Evolutionary conservation across 1,284 basidiomycete genomes (phyloP).

Genomic region (Sphaerobolus stellatus): DNA sequence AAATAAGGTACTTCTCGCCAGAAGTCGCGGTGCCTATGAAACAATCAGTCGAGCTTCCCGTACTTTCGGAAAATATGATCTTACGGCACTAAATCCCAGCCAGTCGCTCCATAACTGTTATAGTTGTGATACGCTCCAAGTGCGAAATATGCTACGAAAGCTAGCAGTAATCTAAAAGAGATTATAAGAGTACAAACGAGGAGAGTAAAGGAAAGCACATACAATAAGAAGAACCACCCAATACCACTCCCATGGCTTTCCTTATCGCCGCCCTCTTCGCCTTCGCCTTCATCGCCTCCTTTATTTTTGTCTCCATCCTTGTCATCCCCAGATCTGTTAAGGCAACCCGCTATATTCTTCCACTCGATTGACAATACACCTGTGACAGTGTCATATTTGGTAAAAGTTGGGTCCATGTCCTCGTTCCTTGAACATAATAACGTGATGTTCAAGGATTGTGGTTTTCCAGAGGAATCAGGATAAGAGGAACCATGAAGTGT

Average conservation of each 20-base stretch:
- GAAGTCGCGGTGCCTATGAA: conserved; percentile 75
- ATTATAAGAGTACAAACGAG: too few species aligned
- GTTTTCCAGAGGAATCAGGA: conserved; percentile 41
- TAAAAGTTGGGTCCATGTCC: conserved; percentile 48
- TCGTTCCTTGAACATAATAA: conserved; percentile 49
- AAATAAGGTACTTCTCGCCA: conserved; percentile 86
- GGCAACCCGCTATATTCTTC: conserved; percentile 25
- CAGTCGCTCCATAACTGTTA: conserved; percentile 76
- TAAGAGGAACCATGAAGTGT: conserved; percentile 62
- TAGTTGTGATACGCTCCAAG: conserved; percentile 84
- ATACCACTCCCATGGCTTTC: conserved; percentile 65
- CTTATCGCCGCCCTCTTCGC: conserved; percentile 20
- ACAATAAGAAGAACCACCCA: conserved; percentile 83
- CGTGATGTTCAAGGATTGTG: conserved; percentile 60
- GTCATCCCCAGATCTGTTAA: conserved; percentile 33
- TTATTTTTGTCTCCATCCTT: conserved; percentile 27
- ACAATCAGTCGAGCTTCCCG: conserved; percentile 12
- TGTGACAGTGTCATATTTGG: conserved; percentile 58
- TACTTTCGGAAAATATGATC: conserved; percentile 23
- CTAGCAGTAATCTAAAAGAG: conserved; percentile 58
- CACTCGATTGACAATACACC: conserved; percentile 63
- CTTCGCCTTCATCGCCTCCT: conserved; percentile 17
- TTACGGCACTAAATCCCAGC: conserved; percentile 77
- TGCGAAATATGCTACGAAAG: conserved; percentile 65
- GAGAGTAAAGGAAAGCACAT: conserved; percentile 37